Conservation (phyloP, 768 basidiomycete species). For the Termitomyces heimii region DNA sequence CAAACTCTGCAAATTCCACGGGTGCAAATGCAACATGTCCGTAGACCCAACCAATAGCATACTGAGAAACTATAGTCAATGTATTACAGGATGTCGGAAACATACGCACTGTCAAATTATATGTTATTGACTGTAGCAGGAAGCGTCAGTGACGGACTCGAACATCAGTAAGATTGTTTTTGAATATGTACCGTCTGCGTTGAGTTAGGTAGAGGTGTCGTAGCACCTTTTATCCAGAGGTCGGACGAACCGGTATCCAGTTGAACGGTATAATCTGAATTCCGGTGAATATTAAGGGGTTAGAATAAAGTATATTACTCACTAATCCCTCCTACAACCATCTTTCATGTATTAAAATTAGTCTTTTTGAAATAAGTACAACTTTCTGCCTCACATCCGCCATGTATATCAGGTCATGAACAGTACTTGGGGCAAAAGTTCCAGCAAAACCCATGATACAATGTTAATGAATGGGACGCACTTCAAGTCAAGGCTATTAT, state of each 20-base stretch:
- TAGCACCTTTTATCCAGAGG: slow-evolving; percentile 58
- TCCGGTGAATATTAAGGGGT: slow-evolving; percentile 1
- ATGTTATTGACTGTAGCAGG: slow-evolving; percentile 30
- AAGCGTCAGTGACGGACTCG: not conserved
- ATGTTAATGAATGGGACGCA: slow-evolving; percentile 19
- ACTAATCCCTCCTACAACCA: slow-evolving; percentile 63
- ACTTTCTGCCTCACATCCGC: slow-evolving; percentile 50
- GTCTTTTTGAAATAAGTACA: slow-evolving; percentile 1
- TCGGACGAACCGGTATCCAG: slow-evolving; percentile 85
- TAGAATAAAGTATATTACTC: not conserved
- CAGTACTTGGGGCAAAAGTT: slow-evolving; percentile 38
- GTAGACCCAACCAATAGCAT: slow-evolving; percentile 75
- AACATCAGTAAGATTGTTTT: not conserved
- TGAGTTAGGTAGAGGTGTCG: slow-evolving; percentile 41
- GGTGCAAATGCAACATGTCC: slow-evolving; percentile 59
- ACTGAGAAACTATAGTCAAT: slow-evolving; percentile 34
- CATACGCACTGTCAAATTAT: slow-evolving; percentile 59
- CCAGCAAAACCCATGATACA: not conserved
- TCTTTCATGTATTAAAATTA: slow-evolving; percentile 29
- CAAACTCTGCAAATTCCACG: slow-evolving; percentile 68
- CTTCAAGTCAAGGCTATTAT: slow-evolving; percentile 38
- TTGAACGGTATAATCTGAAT: slow-evolving; percentile 64
- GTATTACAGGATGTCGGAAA: not conserved
- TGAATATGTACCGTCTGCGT: slow-evolving; percentile 39
- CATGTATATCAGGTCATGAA: slow-evolving; percentile 75